A percentile compares a stretch with the other conserved stretches of the same genome.
phyloP scores from a whole-genome alignment of 306 rosid genomes.

The Cajanus cajan region DNA sequence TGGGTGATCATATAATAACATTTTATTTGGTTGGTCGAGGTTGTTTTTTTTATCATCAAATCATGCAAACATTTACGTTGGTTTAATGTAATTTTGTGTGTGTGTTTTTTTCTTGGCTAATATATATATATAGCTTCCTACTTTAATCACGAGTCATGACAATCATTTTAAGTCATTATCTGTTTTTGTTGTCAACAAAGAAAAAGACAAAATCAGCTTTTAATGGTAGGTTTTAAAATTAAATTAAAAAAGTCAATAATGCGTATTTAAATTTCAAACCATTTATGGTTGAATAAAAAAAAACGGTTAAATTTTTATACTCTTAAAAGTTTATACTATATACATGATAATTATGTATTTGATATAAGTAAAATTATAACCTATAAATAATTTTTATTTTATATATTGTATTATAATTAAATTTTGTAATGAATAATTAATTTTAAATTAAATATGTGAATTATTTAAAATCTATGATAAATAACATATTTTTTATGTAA shows the following conservation, averaged over 20 bases:
- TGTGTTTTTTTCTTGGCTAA: not conserved
- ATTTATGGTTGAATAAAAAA: not conserved
- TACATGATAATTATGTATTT: no score
- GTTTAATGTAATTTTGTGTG: not conserved
- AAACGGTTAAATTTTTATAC: no score
- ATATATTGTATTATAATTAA: no score
- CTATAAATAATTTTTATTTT: no score
- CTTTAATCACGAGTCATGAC: slow-evolving; percentile 22
- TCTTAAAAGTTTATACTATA: not conserved
- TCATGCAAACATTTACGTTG: not conserved
- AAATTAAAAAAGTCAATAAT: not conserved
- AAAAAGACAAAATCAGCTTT: slow-evolving; percentile 12
- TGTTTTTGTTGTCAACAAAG: not conserved
- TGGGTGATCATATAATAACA: no score
- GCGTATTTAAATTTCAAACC: not conserved
- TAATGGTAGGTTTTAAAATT: not conserved
- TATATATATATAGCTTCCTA: not conserved
- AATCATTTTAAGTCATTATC: not conserved
- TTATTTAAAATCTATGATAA: no score
- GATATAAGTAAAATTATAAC: no score
- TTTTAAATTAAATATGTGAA: no score
- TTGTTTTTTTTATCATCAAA: not conserved
- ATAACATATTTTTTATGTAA: no score
- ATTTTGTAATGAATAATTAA: no score
- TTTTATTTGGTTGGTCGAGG: not conserved